These are phyloP conservation scores for Puccinia hordei DNA, from an alignment of 1,284 basidiomycete species.

Conservation along the genomic window DNA sequence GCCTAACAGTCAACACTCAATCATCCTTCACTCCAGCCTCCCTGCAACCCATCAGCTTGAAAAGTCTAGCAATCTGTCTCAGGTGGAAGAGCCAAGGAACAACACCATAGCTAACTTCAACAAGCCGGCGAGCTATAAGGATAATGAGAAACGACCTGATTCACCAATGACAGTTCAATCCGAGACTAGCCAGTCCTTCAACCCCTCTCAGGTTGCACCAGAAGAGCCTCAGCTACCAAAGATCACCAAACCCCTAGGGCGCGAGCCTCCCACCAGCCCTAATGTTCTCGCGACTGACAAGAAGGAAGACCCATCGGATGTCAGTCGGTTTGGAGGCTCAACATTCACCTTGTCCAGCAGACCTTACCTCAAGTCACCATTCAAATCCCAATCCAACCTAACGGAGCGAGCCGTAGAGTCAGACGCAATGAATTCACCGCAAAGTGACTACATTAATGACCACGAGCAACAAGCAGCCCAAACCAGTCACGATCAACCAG, in stretches of 20 bases:
- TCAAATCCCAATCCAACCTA: neutral
- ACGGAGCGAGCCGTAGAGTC: neutral
- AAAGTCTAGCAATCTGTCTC: neutral
- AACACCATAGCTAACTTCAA: no score
- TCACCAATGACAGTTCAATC: neutral
- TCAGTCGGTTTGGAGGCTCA: neutral
- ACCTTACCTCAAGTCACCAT: neutral
- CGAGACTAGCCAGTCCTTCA: no score
- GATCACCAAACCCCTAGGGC: neutral
- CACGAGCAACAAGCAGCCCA: neutral
- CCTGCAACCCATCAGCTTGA: neutral
- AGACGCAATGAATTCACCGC: neutral
- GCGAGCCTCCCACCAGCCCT: slow-evolving; percentile 4
- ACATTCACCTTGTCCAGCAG: neutral
- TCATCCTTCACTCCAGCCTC: neutral
- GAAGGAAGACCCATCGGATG: neutral
- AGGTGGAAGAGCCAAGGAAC: neutral
- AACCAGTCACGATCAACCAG: neutral
- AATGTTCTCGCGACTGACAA: neutral
- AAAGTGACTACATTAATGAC: neutral
- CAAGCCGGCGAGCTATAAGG: neutral
- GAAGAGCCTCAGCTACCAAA: neutral
- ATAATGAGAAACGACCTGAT: neutral
- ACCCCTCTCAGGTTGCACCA: neutral
- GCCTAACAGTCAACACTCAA: neutral